Evolutionary conservation across 225 moss, liverwort and hornwort species (phyloP), one percentile per base, ranked within the genome.

Genomic region (Pseudoscleropodium purum): DNA sequence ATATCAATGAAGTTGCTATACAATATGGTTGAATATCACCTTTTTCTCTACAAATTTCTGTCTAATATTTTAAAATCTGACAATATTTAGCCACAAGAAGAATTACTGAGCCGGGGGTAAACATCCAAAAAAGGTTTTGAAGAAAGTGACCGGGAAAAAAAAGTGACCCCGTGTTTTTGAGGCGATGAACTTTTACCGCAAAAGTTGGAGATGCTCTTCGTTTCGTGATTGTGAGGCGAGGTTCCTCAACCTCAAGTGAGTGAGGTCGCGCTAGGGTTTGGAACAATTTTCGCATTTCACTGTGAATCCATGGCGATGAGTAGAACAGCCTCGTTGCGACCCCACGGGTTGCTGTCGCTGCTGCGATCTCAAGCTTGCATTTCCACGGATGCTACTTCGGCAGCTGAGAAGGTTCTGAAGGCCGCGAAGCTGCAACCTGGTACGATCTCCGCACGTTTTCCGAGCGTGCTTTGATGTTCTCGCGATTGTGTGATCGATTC

Each of bases 371-470:
- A 84, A 41, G 91, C 88, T 27, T 89, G 81, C 93, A 81, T 93
- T 82, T 92, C 93, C 72, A 92, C 92, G 82, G 93, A 93, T 31
- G 93, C 92, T 37, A 85, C 90, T 66, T 61, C 92, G 45, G 89
- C 87, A 84, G 93, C 92, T 45, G 93, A 92, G 90, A 92, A 90
- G 82, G 85, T 92, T 37, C 82, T 93, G 41, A 78, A 89, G 70
- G 92, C 93, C 54, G 92, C 92, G 51, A 92, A 92, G 47, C 90
- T 92, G 65, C 91, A 93, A 79, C 89, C 90, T 33, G 93, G 93
- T 93, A 89, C 89, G 89, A 87, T 86, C 88, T 90, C 81, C 74
- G 36, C 63, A 10, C 52, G 54, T 75, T n/a, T 54, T 82, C 26
- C 47, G 51, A 63, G 66, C 34, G 27, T 45, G 25, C 30, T 33